These are phyloP conservation scores for Dunaliella primolecta DNA, from an alignment of 139 green algal species.

Conservation along the genomic window DNA sequence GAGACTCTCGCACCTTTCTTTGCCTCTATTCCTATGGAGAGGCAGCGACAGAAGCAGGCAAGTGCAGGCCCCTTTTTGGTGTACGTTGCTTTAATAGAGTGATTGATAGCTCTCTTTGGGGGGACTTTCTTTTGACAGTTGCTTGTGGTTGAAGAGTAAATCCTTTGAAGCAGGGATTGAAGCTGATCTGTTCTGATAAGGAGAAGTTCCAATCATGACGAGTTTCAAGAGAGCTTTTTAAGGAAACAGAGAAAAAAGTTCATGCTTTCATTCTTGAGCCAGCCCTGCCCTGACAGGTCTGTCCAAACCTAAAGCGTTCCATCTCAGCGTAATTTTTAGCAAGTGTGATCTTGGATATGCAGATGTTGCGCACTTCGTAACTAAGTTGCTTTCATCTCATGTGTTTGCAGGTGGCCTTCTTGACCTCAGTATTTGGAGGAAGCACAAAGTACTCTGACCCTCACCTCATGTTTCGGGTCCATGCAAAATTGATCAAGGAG, in stretches of 20 bases:
- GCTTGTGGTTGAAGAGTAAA: background rate
- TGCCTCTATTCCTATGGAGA: background rate
- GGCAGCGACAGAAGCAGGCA: background rate
- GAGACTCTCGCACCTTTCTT: background rate
- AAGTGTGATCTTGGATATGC: background rate
- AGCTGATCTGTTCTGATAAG: no score
- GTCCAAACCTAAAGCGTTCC: background rate
- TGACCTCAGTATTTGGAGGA: background rate
- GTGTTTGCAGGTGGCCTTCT: background rate
- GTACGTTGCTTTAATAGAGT: background rate
- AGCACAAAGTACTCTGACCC: conserved; percentile 5
- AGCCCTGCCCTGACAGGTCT: background rate
- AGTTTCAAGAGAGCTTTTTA: no score
- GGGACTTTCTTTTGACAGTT: background rate
- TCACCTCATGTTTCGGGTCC: background rate
- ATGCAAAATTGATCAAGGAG: background rate
- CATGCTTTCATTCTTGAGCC: background rate
- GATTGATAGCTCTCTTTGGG: background rate
- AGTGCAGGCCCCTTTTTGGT: background rate
- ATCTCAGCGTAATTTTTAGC: no score
- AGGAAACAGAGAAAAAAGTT: background rate
- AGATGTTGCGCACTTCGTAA: background rate
- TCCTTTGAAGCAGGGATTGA: background rate
- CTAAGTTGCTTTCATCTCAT: no score
- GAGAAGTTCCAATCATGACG: no score